Base-by-base conservation (phyloP, 2,329 filamentous ascomycete genomes). In the Colletotrichum destructivum region DNA sequence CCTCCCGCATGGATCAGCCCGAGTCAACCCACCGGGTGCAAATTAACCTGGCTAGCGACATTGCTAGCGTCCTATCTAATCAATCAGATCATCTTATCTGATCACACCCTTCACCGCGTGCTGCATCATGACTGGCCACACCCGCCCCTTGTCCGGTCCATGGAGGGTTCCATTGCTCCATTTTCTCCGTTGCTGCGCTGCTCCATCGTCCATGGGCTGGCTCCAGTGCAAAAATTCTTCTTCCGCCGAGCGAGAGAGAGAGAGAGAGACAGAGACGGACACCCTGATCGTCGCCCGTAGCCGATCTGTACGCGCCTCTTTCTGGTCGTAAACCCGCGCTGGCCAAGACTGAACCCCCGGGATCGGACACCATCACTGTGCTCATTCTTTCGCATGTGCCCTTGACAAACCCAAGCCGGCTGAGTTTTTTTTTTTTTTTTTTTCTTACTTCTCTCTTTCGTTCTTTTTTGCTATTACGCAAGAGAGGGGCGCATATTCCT, bases 81-180 rank as follows among this genome's bases (percentile, higher is more conserved):
- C 67, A 70, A 70, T 70, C 67, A 70, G 67, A 66, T 66, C 67
- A 70, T 70, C 67, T 70, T 70, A 70, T 70, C 67, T 70, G 67
- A 70, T 70, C 67, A 70, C 62, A 62, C 55, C 56, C 56, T 70
- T 62, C 62, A 66, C 62, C 49, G 44, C 67, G 49, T 23, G 15
- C 55, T 18, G 16, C 47, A 47, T 31, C 67, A 12, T 70, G 67
- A 70, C n/a, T 70, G 67, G 67, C 47, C 47, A 44, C 44, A 15
- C 15, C 42, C 26, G 46, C 66, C 66, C 67, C 67, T 60, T 54
- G 67, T 55, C 62, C 52, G 55, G 51, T 47, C 66, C 66, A 69
- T 49, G 59, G 6, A 16, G 42, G 44, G 40, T 3, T 59, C 12
- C 38, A 60, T 42, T 4, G 56, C 35, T 56, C 31, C 51, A 54